Base-by-base conservation (phyloP, 345 rosid genomes). In the Litchi chinensis region DNA sequence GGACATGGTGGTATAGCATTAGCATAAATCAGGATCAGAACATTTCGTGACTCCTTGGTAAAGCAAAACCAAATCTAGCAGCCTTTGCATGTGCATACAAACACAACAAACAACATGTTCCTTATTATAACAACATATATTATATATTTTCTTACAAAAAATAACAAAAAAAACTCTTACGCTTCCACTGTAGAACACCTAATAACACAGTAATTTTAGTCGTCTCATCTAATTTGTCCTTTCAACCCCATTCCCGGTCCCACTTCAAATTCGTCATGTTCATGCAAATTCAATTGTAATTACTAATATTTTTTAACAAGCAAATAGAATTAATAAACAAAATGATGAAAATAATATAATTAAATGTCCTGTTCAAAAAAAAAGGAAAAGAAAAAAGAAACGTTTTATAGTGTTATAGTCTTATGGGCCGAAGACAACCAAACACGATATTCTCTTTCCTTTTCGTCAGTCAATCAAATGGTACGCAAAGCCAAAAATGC, bases 21-120 rank as follows among this genome's bases (percentile, higher is more conserved):
- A 32, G 37, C 1, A 32, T 32, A 32, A 32, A 32, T 32, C 37
- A 32, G 37, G 37, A 32, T 6, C 8, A 32, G 39, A 75, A 65
- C 71, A 46, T 77, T 41, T 10, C 80, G 73, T 79, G 59, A 52
- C 37, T 26, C 71, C 12, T 28, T 19, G 67, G 81, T 66, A 26
- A 73, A 73, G 77, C 15, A 50, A 28, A 56, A 43, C 22, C 63
- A 40, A 56, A 39, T 24, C 60, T 12, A 15, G 65, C 52, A 66
- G 19, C 56, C 56, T 13, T 19, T 57, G 63, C 52, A 43, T 59
- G 54, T 46, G 50, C 41, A 9, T 10, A 50, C 13, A 56, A 59
- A 40, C 40, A 76, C 11, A 18, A 60, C 39, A 22, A 62, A 46
- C 1, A 50, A 15, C 19, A 50, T 19, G 1, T 50, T 50, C 19